Conservation (phyloP, 2,329 filamentous ascomycete species). For the Exutisphaerella laricina region DNA sequence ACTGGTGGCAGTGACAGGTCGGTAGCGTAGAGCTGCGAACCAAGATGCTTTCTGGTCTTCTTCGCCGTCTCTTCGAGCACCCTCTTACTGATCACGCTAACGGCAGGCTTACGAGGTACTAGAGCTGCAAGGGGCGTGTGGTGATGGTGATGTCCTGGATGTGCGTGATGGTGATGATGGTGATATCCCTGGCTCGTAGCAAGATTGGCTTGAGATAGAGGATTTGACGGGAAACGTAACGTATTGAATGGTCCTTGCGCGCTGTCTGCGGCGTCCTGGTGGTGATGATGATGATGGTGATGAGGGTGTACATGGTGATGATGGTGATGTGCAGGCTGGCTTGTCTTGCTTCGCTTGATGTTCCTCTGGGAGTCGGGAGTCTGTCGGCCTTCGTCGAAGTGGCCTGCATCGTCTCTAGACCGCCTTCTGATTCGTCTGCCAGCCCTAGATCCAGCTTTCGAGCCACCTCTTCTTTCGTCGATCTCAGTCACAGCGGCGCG, state of each 20-base stretch:
- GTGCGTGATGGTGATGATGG: conserved; percentile 29
- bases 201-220: conserved; percentile 3
- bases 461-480: conserved; percentile 37
- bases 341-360: conserved; percentile 54
- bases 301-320: conserved; percentile 52
- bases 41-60: conserved; percentile 71
- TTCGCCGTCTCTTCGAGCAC: conserved; percentile 67
- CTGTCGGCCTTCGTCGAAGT: conserved; percentile 46
- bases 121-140: conserved; percentile 31
- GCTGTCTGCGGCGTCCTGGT: conserved; percentile 26
- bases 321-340: conserved; percentile 51
- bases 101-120: conserved; percentile 55
- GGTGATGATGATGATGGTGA: conserved; percentile 37
- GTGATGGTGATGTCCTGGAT: conserved; percentile 35
- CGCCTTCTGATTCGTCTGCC: conserved; percentile 57
- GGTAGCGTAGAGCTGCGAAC: conserved; percentile 75
- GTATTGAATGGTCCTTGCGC: conserved; percentile 29
- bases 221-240: conserved; percentile 28
- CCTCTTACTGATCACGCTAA: conserved; percentile 61
- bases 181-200: conserved; percentile 22
- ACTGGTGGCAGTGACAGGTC: conserved; percentile 47
- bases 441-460: conserved; percentile 37
- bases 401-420: conserved; percentile 67
- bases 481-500: conserved; percentile 29
- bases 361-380: conserved; percentile 50